Evolutionary conservation across 345 rosid genomes (phyloP).

Genomic region (Trapa incisa): DNA sequence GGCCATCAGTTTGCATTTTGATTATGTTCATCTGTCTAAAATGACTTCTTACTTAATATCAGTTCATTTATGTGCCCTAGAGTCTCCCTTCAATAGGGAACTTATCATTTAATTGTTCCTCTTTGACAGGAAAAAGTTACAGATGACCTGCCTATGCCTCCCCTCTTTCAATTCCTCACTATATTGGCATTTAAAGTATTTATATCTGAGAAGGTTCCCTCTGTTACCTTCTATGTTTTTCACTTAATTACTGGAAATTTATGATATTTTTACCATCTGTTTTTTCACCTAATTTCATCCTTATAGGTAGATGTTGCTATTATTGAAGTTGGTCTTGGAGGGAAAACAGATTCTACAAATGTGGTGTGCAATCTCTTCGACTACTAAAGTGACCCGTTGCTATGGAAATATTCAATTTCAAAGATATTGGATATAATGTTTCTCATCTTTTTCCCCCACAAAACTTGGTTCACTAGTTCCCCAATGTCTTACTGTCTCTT

Average conservation of each 20-base stretch:
- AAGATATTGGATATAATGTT: no score
- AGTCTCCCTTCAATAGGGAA: not conserved
- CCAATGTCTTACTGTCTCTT: not conserved
- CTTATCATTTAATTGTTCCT: not conserved
- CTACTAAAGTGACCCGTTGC: not conserved
- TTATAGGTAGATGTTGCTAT: slow-evolving; percentile 68
- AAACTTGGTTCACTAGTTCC: not conserved
- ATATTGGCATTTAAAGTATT: slow-evolving; percentile 77
- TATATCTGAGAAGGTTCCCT: slow-evolving; percentile 54
- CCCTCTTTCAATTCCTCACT: slow-evolving; percentile 81
- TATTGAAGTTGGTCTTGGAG: slow-evolving; percentile 90
- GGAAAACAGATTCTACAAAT: slow-evolving; percentile 60
- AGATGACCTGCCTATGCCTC: slow-evolving; percentile 76
- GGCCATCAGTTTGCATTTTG: not conserved
- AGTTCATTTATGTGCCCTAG: not conserved
- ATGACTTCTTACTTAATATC: not conserved
- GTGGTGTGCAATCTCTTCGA: slow-evolving; percentile 39
- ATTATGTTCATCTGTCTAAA: not conserved
- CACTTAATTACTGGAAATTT: not conserved
- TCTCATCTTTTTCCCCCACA: not conserved
- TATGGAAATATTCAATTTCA: no score
- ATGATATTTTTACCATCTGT: not conserved
- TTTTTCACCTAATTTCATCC: not conserved
- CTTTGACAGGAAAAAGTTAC: slow-evolving; percentile 50
- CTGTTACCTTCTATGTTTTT: not conserved